These are phyloP conservation scores for Leptomonas seymouri DNA, from an alignment of 208 protist species.

Conservation along the genomic window DNA sequence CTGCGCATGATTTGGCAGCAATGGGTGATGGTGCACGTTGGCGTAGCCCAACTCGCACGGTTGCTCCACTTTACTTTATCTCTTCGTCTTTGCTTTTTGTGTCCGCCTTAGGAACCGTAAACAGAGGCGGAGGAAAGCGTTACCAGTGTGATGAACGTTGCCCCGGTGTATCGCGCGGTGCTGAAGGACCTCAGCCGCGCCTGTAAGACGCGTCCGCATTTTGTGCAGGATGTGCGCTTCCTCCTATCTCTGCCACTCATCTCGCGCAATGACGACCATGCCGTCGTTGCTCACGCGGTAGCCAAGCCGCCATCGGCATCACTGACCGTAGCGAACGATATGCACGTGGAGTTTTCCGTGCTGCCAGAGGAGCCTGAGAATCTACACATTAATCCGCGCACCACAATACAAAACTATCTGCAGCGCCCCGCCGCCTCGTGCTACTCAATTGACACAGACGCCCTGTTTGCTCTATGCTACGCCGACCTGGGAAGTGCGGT, in stretches of 20 bases:
- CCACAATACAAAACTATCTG: slow-evolving; percentile 20
- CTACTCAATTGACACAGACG: slow-evolving; percentile 29
- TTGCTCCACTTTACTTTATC: too few relatives aligned
- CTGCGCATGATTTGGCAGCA: too few relatives aligned
- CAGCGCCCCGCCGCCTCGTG: slow-evolving; percentile 31
- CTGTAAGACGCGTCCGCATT: slow-evolving; percentile 48
- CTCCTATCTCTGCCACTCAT: slow-evolving; percentile 67
- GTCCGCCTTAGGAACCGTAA: too few relatives aligned
- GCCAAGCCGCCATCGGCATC: background rate
- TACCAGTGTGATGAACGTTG: slow-evolving; percentile 45
- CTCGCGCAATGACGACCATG: background rate
- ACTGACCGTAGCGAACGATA: too few relatives aligned
- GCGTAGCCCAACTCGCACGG: too few relatives aligned
- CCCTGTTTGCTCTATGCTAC: slow-evolving; percentile 41
- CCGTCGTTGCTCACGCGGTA: background rate
- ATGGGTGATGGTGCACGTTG: too few relatives aligned
- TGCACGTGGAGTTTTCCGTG: background rate
- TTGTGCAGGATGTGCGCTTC: slow-evolving; percentile 79
- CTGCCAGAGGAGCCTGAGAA: background rate
- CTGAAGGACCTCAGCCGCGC: slow-evolving; percentile 66
- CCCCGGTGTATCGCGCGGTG: slow-evolving; percentile 52
- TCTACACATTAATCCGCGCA: background rate
- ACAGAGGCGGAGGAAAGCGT: background rate
- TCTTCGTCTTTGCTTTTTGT: too few relatives aligned
- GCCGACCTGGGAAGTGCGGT: slow-evolving; percentile 31